Percentiles rank a stretch among this genome's conserved stretches.
These are phyloP conservation scores for Hanseniaspora lindneri DNA, from an alignment of 805 yeast species.

Conservation along the genomic window DNA sequence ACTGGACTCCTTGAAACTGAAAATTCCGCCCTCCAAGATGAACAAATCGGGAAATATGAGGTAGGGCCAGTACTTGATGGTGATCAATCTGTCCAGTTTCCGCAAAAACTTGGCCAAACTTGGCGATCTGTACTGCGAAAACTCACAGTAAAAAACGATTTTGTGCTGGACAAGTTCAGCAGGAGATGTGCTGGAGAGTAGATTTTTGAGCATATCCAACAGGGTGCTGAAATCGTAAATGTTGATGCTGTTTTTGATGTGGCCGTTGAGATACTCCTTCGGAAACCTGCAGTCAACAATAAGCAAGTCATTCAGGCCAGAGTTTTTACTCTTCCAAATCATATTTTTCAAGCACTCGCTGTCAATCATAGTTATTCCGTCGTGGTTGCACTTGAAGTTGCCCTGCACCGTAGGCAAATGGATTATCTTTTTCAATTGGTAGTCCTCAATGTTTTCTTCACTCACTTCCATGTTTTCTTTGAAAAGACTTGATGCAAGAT, in stretches of 20 bases:
- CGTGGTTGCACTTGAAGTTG: slow-evolving; percentile 8
- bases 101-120: slow-evolving; percentile 78
- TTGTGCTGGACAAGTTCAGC: not conserved
- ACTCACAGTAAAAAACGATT: slow-evolving; percentile 86
- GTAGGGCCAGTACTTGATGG: slow-evolving; percentile 65
- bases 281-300: slow-evolving; percentile 85
- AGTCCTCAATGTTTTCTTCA: not conserved
- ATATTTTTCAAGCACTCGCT: not conserved
- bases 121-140: slow-evolving; percentile 88
- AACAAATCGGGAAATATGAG: slow-evolving; percentile 81
- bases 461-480: no score
- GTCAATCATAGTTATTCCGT: slow-evolving; percentile 13
- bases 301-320: not conserved
- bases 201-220: slow-evolving; percentile 31
- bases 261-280: slow-evolving; percentile 89
- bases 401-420: slow-evolving; percentile 1
- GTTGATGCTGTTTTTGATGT: slow-evolving; percentile 72
- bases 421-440: not conserved
- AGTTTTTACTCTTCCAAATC: not conserved
- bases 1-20: slow-evolving; percentile 46
- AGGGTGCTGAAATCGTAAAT: slow-evolving; percentile 58
- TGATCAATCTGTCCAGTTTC: slow-evolving; percentile 64
- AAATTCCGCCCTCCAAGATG: slow-evolving; percentile 85
- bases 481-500: not conserved
- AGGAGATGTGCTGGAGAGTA: slow-evolving; percentile 15